Percentiles rank a stretch among this genome's conserved stretches.
These are phyloP conservation scores for Eucalyptus polybractea DNA, from an alignment of 345 rosid species.

Conservation along the genomic window DNA sequence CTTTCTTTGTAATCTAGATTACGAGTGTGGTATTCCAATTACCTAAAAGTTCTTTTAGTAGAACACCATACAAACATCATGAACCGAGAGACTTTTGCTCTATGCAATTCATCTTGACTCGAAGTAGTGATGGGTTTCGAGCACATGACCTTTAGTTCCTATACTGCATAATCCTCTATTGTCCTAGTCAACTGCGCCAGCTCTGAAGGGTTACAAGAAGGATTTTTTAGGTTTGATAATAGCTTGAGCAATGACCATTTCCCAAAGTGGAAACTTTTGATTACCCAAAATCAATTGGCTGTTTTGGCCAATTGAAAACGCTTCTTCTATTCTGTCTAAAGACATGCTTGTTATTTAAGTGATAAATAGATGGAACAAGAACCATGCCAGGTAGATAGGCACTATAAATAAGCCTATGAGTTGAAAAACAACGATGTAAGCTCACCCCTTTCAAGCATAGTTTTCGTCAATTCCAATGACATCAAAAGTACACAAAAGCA, in stretches of 20 bases:
- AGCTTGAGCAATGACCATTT: not conserved
- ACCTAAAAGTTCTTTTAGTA: not conserved
- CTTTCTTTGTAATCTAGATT: not conserved
- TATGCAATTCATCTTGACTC: not conserved
- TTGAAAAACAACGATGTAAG: not conserved
- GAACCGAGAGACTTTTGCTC: not conserved
- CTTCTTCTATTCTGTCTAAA: not conserved
- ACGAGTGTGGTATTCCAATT: not conserved
- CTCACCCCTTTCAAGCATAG: not conserved
- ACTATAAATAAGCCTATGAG: not conserved
- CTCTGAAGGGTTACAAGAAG: not conserved
- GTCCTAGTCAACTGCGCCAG: not conserved
- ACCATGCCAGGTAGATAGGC: accelerated
- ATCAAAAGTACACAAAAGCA: not conserved
- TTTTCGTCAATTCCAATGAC: not conserved
- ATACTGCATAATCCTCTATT: not conserved
- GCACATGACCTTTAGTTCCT: not conserved
- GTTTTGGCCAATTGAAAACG: not conserved
- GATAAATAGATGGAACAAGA: not conserved
- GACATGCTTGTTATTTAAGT: not conserved
- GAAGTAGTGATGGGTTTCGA: not conserved
- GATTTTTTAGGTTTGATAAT: not conserved
- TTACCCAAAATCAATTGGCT: not conserved
- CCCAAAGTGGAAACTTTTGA: not conserved
- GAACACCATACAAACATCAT: not conserved